Evolutionary conservation across 257 asterid genomes (phyloP), one percentile per base, ranked within the genome.

Genomic region (Lavandula angustifolia): DNA sequence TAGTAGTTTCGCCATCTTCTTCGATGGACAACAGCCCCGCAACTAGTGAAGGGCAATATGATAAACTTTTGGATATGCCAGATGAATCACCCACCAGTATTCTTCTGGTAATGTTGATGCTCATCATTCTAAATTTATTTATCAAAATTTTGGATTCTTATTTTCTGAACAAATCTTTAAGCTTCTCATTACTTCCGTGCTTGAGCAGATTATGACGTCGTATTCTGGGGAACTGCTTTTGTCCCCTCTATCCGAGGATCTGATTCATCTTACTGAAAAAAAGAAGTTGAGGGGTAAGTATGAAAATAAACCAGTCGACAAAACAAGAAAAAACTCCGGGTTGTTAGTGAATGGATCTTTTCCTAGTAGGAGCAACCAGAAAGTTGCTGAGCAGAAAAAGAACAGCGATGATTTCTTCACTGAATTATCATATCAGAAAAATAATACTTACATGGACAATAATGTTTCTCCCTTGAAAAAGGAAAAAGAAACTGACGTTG

Each of bases 21-120:
- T 91, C 99, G 0, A 70, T 84, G 76, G 92, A 88, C 49, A 94
- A 84, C 71, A 86, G 88, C 69, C 95, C 84, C 50, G 8, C 76
- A 18, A 75, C 86, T 58, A 77, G 92, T 76, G 91, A 73, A 70
- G 82, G 89, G 63, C 72, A 79, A 60, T 63, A 59, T 70, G 82
- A 64, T 71, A 82, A 76, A 49, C 72, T 38, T 66, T 71, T 47
- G 71, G 75, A 77, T 69, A 74, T 55, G 60, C 81, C 91, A 7
- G 84, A 85, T 60, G 84, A 81, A 67, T 94, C 99, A 56, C 98
- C 96, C 31, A 83, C 88, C 41, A 91, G 95, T 74, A 94, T 94
- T 79, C 92, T 94, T 68, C 85, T 85, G 96, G 99, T 94, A 80
- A 62, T 59, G 48, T 63, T 74, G 62, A 50, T 67, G 59, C 73